These are phyloP conservation scores for Ceratobasidium papillatum DNA, from an alignment of 1,284 basidiomycete species.

Conservation along the genomic window DNA sequence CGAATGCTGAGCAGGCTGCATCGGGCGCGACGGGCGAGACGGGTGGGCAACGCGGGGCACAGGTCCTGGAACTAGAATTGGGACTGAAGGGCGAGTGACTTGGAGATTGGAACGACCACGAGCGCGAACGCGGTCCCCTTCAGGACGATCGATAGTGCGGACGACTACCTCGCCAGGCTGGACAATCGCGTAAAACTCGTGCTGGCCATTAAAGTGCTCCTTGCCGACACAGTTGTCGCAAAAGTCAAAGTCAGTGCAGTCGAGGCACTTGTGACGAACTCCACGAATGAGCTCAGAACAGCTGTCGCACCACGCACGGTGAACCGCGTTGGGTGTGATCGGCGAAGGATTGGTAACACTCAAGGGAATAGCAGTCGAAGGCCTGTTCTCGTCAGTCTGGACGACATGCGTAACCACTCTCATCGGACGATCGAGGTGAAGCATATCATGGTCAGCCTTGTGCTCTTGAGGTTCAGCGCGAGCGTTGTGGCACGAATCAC, in stretches of 20 bases:
- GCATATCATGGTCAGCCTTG: constrained; percentile 40
- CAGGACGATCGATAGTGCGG: constrained; percentile 59
- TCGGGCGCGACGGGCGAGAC: neutral
- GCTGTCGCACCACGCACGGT: constrained; percentile 62
- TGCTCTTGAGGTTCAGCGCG: constrained; percentile 18
- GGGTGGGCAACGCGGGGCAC: neutral
- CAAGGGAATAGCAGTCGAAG: constrained; percentile 18
- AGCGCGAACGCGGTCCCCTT: neutral
- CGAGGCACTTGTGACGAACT: constrained; percentile 75
- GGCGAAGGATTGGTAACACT: constrained; percentile 11
- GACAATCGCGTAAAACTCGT: constrained; percentile 73
- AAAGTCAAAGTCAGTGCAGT: constrained; percentile 78
- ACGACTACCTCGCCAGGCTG: constrained; percentile 70
- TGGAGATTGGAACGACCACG: constrained; percentile 26
- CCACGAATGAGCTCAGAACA: constrained; percentile 67
- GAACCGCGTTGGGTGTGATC: constrained; percentile 46
- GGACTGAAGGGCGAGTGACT: constrained; percentile 4
- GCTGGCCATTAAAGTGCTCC: constrained; percentile 59
- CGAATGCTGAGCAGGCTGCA: constrained; percentile 58
- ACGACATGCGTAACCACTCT: constrained; percentile 20
- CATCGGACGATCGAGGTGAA: constrained; percentile 32
- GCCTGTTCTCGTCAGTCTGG: neutral
- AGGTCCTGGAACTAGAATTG: neutral
- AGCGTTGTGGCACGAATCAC: constrained; percentile 23
- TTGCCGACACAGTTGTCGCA: constrained; percentile 66